Evolutionary conservation across 2,329 filamentous ascomycete genomes (phyloP).

Genomic region (Cladosporium sp.): DNA sequence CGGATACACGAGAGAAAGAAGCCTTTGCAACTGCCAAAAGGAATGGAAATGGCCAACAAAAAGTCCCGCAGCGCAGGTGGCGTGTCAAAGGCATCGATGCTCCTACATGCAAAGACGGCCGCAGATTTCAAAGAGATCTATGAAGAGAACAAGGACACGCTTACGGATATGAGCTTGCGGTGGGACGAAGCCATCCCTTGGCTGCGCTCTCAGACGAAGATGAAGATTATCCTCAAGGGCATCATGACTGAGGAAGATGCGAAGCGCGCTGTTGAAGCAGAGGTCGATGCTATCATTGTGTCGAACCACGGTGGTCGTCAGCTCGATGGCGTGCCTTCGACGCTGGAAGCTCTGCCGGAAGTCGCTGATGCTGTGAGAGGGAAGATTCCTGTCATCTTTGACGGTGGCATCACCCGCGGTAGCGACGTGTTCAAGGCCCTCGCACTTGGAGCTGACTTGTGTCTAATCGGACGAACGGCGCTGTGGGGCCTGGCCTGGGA

Average conservation of each 20-base stretch:
- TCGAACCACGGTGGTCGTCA: slow-evolving; percentile 36
- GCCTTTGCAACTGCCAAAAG: slow-evolving; percentile 14
- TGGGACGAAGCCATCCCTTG: slow-evolving; percentile 51
- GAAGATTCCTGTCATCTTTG: slow-evolving; percentile 55
- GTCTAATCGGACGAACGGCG: slow-evolving; percentile 29
- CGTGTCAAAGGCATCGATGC: slow-evolving; percentile 14
- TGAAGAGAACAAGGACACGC: slow-evolving; percentile 10
- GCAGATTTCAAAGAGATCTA: slow-evolving; percentile 18
- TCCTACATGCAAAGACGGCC: slow-evolving; percentile 21
- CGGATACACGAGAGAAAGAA: slow-evolving; percentile 29
- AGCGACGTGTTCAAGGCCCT: slow-evolving; percentile 55
- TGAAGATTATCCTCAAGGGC: slow-evolving; percentile 49
- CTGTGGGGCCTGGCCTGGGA: slow-evolving; percentile 17
- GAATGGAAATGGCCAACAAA: slow-evolving; percentile 23
- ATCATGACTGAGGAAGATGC: slow-evolving; percentile 40
- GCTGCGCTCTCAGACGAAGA: slow-evolving; percentile 40
- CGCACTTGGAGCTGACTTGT: slow-evolving; percentile 42
- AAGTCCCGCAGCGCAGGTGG: slow-evolving; percentile 7
- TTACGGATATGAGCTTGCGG: slow-evolving; percentile 14
- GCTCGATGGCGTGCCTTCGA: slow-evolving; percentile 11
- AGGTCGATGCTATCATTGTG: slow-evolving; percentile 44
- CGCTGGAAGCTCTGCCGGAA: slow-evolving; percentile 29
- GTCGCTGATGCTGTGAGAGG: slow-evolving; percentile 46
- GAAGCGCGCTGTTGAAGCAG: slow-evolving; percentile 41
- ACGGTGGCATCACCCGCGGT: slow-evolving; percentile 52